phyloP scores from a whole-genome alignment of 345 rosid species.

The Sonneratia caseolaris region DNA sequence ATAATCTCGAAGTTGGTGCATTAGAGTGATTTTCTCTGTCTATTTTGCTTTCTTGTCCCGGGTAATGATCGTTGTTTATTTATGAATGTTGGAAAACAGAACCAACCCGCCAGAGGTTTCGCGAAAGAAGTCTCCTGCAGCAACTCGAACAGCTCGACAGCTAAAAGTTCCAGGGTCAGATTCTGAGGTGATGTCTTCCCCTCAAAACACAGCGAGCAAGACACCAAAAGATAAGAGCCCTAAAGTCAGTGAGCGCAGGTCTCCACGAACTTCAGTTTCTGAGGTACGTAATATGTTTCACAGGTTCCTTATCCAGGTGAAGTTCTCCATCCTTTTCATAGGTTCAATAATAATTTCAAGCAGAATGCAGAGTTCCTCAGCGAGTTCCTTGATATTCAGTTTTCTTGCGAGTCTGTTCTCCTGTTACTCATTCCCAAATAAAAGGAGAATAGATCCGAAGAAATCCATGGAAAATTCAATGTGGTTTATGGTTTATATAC shows the following conservation, averaged over 20 bases:
- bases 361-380: neutral
- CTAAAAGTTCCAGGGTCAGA: conserved; percentile 48
- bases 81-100: conserved; percentile 27
- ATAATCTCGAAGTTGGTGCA: neutral
- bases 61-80: conserved; percentile 9
- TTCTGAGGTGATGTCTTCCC: conserved; percentile 31
- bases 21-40: neutral
- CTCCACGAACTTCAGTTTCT: conserved; percentile 49
- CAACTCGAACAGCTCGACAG: conserved; percentile 56
- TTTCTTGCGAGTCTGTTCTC: neutral
- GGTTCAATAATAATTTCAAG: neutral
- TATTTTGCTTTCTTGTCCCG: neutral
- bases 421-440: neutral
- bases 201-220: conserved; percentile 41
- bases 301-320: neutral
- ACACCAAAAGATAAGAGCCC: conserved; percentile 67
- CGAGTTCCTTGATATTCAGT: neutral
- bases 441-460: neutral
- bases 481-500: neutral
- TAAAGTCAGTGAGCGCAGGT: conserved; percentile 60
- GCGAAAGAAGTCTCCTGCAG: conserved; percentile 59
- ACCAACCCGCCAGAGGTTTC: conserved; percentile 49
- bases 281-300: conserved; percentile 49
- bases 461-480: neutral
- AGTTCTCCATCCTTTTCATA: neutral